These are phyloP conservation scores for Tanozyma kutaoensis DNA, from an alignment of 805 yeast species.

Conservation along the genomic window DNA sequence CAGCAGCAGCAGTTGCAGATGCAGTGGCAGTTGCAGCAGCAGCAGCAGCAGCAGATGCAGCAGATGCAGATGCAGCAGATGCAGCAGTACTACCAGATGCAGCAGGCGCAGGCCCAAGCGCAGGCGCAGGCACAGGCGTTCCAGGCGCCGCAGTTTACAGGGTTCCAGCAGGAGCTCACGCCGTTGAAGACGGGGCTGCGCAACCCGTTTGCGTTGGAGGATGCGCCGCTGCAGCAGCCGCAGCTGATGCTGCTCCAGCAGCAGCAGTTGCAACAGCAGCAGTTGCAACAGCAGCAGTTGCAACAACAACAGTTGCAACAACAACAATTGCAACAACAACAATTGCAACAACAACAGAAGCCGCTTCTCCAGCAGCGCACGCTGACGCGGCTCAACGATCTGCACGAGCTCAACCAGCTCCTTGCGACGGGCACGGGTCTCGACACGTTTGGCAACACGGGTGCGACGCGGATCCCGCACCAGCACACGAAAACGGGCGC, in stretches of 20 bases:
- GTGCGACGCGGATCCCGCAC: constrained; percentile 76
- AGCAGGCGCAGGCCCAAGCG: constrained; percentile 21
- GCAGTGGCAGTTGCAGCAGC: too few relatives aligned
- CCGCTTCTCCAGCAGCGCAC: constrained; percentile 2
- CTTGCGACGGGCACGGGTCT: constrained; percentile 82
- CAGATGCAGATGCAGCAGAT: constrained; percentile 21
- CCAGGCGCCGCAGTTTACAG: constrained; percentile 12
- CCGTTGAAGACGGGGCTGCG: constrained; percentile 63
- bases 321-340: constrained; percentile 20
- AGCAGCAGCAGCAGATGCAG: constrained; percentile 13
- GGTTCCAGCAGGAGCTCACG: constrained; percentile 16
- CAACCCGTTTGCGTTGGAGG: constrained; percentile 57
- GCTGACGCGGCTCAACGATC: constrained; percentile 23
- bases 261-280: constrained; percentile 7
- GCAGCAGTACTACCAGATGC: constrained; percentile 10
- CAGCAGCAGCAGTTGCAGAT: too few relatives aligned
- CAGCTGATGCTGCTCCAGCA: constrained; percentile 1
- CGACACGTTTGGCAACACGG: constrained; percentile 88
- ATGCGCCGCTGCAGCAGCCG: constrained; percentile 5
- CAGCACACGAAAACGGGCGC: constrained; percentile 77
- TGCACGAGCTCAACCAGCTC: constrained; percentile 61
- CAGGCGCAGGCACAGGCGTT: constrained; percentile 17
- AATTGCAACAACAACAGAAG: constrained; percentile 4
- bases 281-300: constrained; percentile 2
- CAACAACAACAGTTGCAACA: constrained; percentile 10